Conservation (phyloP, 164 flowering plant species). For the Tinospora cordifolia region DNA sequence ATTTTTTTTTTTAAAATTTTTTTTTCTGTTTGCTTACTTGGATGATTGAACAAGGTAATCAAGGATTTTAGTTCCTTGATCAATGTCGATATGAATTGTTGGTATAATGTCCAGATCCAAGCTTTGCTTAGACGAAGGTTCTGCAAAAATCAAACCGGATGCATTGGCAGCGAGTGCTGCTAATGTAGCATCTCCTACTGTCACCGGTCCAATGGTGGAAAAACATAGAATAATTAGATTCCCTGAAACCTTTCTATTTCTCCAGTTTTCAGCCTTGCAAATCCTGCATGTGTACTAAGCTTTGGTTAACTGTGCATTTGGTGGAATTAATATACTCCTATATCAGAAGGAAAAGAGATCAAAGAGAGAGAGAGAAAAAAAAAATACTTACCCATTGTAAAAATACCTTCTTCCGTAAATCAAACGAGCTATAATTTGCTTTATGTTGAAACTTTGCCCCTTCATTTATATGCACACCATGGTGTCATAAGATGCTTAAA, state of each 20-base stretch:
- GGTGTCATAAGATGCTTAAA: too few species aligned
- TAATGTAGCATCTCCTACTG: constrained; percentile 25
- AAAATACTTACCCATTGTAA: constrained; percentile 26
- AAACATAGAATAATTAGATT: constrained; percentile 45
- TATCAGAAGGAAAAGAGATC: too few species aligned
- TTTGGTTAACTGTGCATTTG: not conserved
- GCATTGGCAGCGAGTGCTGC: constrained; percentile 34
- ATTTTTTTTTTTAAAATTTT: too few species aligned
- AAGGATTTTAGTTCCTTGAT: constrained; percentile 41
- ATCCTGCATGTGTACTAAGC: constrained; percentile 15
- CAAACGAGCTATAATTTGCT: constrained; percentile 26
- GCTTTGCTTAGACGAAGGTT: constrained; percentile 30
- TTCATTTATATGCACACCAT: constrained; percentile 6
- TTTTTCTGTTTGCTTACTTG: constrained; percentile 17
- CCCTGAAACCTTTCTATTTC: constrained; percentile 19
- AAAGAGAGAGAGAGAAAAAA: constrained; percentile 9
- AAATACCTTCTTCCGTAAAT: constrained; percentile 29
- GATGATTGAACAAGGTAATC: constrained; percentile 24
- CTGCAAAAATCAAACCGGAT: constrained; percentile 41
- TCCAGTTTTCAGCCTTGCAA: constrained; percentile 28
- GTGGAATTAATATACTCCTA: not conserved
- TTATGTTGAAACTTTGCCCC: constrained; percentile 45
- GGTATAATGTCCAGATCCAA: constrained; percentile 43
- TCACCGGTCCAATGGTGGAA: constrained; percentile 31
- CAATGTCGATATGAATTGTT: constrained; percentile 32